phyloP scores from a whole-genome alignment of 257 asterid species.

The Eucommia ulmoides region DNA sequence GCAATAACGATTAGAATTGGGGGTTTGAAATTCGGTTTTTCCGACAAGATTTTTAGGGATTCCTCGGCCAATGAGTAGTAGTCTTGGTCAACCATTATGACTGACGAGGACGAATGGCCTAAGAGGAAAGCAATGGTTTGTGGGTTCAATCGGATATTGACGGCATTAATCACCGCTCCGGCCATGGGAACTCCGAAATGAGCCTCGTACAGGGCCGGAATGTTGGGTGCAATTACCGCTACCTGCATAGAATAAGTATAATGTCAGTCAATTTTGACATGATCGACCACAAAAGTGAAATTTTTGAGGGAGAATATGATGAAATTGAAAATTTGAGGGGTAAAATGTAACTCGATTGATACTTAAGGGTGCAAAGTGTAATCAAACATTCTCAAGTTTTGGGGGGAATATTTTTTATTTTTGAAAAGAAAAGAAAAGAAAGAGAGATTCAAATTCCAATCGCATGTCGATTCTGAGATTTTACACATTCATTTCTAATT shows the following conservation, averaged over 20 bases:
- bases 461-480: too few relatives aligned
- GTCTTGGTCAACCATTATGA: slow-evolving; percentile 85
- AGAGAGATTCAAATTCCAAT: too few relatives aligned
- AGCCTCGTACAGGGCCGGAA: slow-evolving; percentile 79
- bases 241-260: too few relatives aligned
- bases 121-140: slow-evolving; percentile 68
- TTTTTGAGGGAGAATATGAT: too few relatives aligned
- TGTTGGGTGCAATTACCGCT: slow-evolving; percentile 88
- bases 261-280: slow-evolving; percentile 1
- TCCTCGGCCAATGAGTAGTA: slow-evolving; percentile 65
- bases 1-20: slow-evolving; percentile 64
- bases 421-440: too few relatives aligned
- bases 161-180: slow-evolving; percentile 86
- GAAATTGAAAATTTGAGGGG: too few relatives aligned
- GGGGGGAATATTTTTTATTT: too few relatives aligned
- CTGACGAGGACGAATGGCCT: slow-evolving; percentile 65
- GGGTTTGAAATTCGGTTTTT: slow-evolving; percentile 28
- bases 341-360: too few relatives aligned
- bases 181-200: slow-evolving; percentile 96
- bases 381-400: too few relatives aligned
- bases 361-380: too few relatives aligned
- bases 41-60: slow-evolving; percentile 43
- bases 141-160: slow-evolving; percentile 77
- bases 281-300: neutral
- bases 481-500: too few relatives aligned